phyloP scores from a whole-genome alignment of 2,329 filamentous ascomycete genomes.

The Exophiala sp. region DNA sequence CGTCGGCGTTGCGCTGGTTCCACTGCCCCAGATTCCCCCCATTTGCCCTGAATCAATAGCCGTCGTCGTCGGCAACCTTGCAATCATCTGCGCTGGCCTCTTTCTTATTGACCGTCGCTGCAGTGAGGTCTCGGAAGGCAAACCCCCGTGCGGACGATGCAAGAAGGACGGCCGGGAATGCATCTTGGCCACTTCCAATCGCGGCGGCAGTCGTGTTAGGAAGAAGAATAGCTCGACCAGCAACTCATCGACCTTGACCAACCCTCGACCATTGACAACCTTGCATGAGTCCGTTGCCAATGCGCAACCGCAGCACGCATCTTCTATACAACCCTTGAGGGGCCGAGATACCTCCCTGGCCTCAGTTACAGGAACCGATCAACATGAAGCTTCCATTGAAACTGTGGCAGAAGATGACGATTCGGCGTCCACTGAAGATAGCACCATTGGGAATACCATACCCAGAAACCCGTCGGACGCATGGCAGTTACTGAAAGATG shows the following conservation, averaged over 20 bases:
- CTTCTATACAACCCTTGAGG: conserved; percentile 15
- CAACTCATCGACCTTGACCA: conserved; percentile 10
- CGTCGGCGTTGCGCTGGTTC: background rate
- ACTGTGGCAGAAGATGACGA: conserved; percentile 34
- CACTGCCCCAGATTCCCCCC: background rate
- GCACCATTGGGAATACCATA: conserved; percentile 37
- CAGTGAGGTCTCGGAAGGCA: conserved; percentile 43
- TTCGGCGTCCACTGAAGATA: conserved; percentile 34
- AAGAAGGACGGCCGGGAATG: conserved; percentile 54
- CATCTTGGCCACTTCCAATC: conserved; percentile 54
- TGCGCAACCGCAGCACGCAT: conserved; percentile 10
- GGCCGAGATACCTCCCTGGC: conserved; percentile 4
- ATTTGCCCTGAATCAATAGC: conserved; percentile 13
- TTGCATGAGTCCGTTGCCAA: background rate
- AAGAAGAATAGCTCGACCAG: conserved; percentile 40
- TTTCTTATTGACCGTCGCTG: conserved; percentile 6
- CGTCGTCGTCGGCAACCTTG: conserved; percentile 10
- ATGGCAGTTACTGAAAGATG: conserved; percentile 44
- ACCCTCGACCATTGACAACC: conserved; percentile 12
- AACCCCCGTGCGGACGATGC: conserved; percentile 54
- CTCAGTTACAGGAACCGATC: background rate
- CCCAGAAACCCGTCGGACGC: conserved; percentile 45
- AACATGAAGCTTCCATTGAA: background rate
- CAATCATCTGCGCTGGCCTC: background rate
- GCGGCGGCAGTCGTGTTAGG: conserved; percentile 53